phyloP scores from a whole-genome alignment of 2,329 filamentous ascomycete species.

The Ascochyta fabae region DNA sequence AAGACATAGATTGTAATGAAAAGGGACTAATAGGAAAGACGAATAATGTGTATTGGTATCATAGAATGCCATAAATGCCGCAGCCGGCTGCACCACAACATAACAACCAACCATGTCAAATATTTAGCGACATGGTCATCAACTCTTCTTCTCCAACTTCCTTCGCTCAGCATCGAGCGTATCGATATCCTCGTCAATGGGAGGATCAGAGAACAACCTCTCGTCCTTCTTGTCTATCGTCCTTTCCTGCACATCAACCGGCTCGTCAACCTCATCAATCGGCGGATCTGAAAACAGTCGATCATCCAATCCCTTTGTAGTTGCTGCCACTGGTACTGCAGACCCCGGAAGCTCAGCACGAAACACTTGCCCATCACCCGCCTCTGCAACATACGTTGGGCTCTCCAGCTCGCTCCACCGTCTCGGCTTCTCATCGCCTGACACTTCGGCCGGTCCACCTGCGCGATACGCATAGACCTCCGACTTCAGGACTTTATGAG shows the following conservation, averaged over 20 bases:
- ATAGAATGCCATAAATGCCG: background rate
- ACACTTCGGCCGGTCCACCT: background rate
- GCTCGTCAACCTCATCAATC: conserved; percentile 19
- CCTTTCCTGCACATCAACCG: conserved; percentile 2
- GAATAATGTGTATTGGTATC: conserved; percentile 9
- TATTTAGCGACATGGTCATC: background rate
- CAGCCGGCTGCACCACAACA: background rate
- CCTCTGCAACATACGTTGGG: conserved; percentile 15
- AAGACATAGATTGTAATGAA: background rate
- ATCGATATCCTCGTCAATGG: conserved; percentile 1
- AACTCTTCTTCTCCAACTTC: background rate
- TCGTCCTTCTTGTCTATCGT: conserved; percentile 12
- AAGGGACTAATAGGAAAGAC: background rate
- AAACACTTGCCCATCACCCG: conserved; percentile 9
- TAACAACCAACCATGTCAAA: background rate
- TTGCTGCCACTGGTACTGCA: conserved; percentile 1
- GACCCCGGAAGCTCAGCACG: conserved; percentile 24
- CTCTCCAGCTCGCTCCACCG: conserved; percentile 20
- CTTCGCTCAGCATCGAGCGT: background rate
- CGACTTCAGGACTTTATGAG: conserved; percentile 3
- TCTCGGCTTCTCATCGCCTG: conserved; percentile 12
- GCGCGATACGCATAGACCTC: conserved; percentile 11
- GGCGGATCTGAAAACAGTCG: conserved; percentile 21
- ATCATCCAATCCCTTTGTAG: conserved; percentile 10
- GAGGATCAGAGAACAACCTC: conserved; percentile 11